phyloP scores from a whole-genome alignment of 306 rosid species.

The Malus domestica region ASM211411v1 NC_041801.1:20916001-20916500 shows the following conservation, averaged over 20 bases:
- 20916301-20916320: constrained; percentile 23
- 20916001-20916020: background rate
- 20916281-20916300: background rate
- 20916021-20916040: background rate
- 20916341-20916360: constrained; percentile 1
- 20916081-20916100: background rate
- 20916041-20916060: background rate
- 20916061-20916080: background rate
- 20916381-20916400: background rate
- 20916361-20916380: constrained; percentile 5
- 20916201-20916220: constrained; percentile 27
- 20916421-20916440: constrained; percentile 11
- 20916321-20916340: constrained; percentile 5
- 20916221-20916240: constrained; percentile 30
- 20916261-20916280: constrained; percentile 1
- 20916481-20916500: constrained; percentile 11
- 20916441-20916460: constrained; percentile 14
- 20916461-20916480: constrained; percentile 21
- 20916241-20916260: constrained; percentile 2
- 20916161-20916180: constrained; percentile 12
- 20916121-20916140: background rate
- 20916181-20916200: constrained; percentile 14
- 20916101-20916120: constrained; percentile 1
- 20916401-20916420: constrained; percentile 15
- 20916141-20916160: constrained; percentile 7